Percentiles rank a stretch among this genome's conserved stretches.
Conservation (phyloP, 2,329 filamentous ascomycete genomes). For the Aureobasidium namibiae region DNA sequence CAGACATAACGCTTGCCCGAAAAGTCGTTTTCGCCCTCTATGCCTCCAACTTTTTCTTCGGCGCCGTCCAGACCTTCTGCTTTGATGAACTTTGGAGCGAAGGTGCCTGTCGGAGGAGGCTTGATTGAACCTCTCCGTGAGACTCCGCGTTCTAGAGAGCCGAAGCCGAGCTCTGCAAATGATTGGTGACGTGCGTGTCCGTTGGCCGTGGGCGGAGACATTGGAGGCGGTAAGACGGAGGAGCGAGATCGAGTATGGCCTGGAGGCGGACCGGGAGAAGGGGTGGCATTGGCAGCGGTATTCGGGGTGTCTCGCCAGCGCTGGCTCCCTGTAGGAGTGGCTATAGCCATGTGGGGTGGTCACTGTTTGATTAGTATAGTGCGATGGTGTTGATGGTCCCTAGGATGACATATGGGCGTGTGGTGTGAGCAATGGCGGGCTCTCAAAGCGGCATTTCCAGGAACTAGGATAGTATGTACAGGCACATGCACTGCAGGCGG, state of each 20-base stretch:
- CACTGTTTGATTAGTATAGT: constrained; percentile 8
- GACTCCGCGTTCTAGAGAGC: constrained; percentile 16
- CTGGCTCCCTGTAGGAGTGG: constrained; percentile 3
- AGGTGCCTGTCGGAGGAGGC: constrained; percentile 57
- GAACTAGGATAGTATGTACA: neutral
- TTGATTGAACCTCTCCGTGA: constrained; percentile 3
- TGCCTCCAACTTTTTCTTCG: constrained; percentile 53
- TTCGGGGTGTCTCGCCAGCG: constrained; percentile 78
- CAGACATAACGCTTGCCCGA: constrained; percentile 98
- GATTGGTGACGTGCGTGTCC: constrained; percentile 64
- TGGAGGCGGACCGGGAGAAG: constrained; percentile 52
- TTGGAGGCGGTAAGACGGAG: constrained; percentile 58
- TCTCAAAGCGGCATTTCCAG: constrained; percentile 9
- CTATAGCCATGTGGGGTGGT: constrained; percentile 4
- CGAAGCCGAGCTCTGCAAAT: constrained; percentile 39
- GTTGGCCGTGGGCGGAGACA: constrained; percentile 31
- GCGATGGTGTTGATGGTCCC: neutral
- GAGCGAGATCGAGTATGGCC: constrained; percentile 62
- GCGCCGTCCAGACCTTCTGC: constrained; percentile 62
- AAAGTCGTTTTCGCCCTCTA: constrained; percentile 98
- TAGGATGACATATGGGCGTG: constrained; percentile 5
- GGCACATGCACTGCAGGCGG: neutral
- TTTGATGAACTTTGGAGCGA: constrained; percentile 94
- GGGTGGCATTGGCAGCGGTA: constrained; percentile 52
- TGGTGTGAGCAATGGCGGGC: neutral